Evolutionary conservation across 306 rosid species (phyloP), one percentile per base, ranked within the genome.

Genomic region (Malus sylvestris): DNA sequence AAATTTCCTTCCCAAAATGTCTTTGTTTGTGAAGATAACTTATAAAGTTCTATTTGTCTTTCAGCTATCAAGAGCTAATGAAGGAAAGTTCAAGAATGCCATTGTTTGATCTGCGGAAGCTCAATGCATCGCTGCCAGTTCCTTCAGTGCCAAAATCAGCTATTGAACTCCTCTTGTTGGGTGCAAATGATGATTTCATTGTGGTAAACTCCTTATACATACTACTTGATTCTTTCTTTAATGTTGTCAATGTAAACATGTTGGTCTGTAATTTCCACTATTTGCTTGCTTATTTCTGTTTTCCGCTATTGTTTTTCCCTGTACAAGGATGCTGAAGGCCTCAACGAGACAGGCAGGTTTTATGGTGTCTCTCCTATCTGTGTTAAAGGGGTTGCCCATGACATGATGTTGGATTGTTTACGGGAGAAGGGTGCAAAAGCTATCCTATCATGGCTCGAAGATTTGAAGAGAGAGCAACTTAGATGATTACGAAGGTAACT

Each of bases 11-110:
- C 40, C 10, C 65, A 60, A 23, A n/a, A 57, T n/a, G 23, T n/a
- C 12, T 11, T 14, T 8, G 27, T 22, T 29, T 62, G 67, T 4
- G 25, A 30, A 44, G 55, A 16, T 22, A 19, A 29, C 35, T 7
- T 79, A 44, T 49, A 58, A 60, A 78, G 27, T 20, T 70, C 55
- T 74, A 46, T 55, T 68, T 79, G 62, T 71, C 72, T 52, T 81
- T 77, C 84, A 93, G 98, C 63, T 93, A 91, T 83, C 98, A 93
- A 80, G 91, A 82, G 74, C 90, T 89, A 52, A 93, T 93, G 97
- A 91, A 87, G 85, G 93, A 88, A 84, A 93, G 98, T 83, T 91
- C 96, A n/a, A 89, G 98, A 83, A 73, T 91, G 88, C 97, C 98
- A 66, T 85, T 93, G 73, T 91, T 93, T 85, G 97, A 93, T 83